These are phyloP conservation scores for Sphaerulina vaccinii DNA, from an alignment of 2,329 filamentous ascomycete genomes.

Conservation along the genomic window DNA sequence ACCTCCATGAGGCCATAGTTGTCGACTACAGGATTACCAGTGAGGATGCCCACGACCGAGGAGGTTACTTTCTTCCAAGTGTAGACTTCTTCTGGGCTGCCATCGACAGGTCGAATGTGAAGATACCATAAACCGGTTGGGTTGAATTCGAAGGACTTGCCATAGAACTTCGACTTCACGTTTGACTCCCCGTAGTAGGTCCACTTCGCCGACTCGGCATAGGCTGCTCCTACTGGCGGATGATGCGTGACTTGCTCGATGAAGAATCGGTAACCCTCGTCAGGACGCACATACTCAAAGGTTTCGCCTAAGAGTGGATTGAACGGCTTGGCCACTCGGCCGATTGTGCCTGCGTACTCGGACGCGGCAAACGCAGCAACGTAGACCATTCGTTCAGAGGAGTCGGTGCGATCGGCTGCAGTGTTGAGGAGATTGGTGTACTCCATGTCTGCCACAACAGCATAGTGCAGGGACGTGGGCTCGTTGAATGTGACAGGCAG, in stretches of 20 bases:
- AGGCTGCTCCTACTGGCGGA: slow-evolving; percentile 88
- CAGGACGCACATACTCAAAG: slow-evolving; percentile 91
- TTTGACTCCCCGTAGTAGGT: slow-evolving; percentile 94
- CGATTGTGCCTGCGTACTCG: slow-evolving; percentile 95
- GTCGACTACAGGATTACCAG: slow-evolving; percentile 92
- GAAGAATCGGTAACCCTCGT: slow-evolving; percentile 98
- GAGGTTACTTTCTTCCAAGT: slow-evolving; percentile 99
- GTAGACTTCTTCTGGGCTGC: slow-evolving; percentile 71
- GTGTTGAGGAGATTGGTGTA: slow-evolving; percentile 89
- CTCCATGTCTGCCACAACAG: slow-evolving; percentile 96
- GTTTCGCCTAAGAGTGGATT: slow-evolving; percentile 95
- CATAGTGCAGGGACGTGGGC: slow-evolving; percentile 89
- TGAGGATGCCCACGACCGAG: slow-evolving; percentile 97
- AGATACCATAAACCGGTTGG: slow-evolving; percentile 97
- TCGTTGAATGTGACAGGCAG: slow-evolving; percentile 98
- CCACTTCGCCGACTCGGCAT: slow-evolving; percentile 90
- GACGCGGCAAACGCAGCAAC: slow-evolving; percentile 94
- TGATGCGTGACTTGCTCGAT: slow-evolving; percentile 98
- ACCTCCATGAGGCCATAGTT: slow-evolving; percentile 97
- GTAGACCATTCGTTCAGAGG: slow-evolving; percentile 88
- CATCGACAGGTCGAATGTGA: slow-evolving; percentile 71
- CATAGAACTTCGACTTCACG: slow-evolving; percentile 95
- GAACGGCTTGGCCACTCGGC: slow-evolving; percentile 95
- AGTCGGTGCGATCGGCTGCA: slow-evolving; percentile 80
- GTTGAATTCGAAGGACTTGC: slow-evolving; percentile 96